Evolutionary conservation across 2,329 filamentous ascomycete species (phyloP).

Genomic region (Paramyrothecium roridum): DNA sequence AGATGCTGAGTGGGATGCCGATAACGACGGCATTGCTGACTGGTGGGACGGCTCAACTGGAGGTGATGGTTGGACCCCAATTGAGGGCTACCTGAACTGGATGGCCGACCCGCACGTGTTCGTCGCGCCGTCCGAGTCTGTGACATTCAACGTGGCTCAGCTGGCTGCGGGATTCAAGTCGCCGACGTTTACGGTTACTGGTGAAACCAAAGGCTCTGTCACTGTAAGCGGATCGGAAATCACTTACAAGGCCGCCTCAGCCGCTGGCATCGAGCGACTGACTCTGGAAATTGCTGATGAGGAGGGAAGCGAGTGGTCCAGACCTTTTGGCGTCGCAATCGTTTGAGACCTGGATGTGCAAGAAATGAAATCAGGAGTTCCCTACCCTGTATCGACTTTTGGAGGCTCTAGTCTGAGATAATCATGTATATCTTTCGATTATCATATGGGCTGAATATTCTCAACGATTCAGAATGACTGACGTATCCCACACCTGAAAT

Average conservation of each 20-base stretch:
- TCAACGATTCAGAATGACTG: too few species aligned
- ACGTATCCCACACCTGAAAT: too few species aligned
- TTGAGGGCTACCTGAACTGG: constrained; percentile 30
- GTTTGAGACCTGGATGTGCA: too few species aligned
- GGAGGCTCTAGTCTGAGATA: too few species aligned
- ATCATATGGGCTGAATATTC: too few species aligned
- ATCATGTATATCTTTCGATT: too few species aligned
- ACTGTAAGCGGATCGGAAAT: neutral
- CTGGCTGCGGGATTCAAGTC: constrained; percentile 16
- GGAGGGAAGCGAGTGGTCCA: constrained; percentile 1
- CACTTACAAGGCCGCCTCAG: neutral
- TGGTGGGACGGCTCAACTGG: constrained; percentile 30
- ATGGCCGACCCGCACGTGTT: constrained; percentile 29
- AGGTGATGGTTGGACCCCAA: constrained; percentile 23
- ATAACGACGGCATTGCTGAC: constrained; percentile 28
- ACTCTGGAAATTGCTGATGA: neutral
- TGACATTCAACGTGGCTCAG: constrained; percentile 19
- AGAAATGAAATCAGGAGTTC: too few species aligned
- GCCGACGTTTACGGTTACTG: constrained; percentile 2
- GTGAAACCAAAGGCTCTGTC: neutral
- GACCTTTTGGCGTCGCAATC: neutral
- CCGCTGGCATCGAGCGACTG: neutral
- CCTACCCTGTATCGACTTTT: too few species aligned
- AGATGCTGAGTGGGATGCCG: constrained; percentile 23
- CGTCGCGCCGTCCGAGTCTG: constrained; percentile 17